A percentile compares a stretch with the other conserved stretches of the same genome.
These are phyloP conservation scores for Pichia sp. DNA, from an alignment of 1,139 yeast genomes.

Conservation along the genomic window DNA sequence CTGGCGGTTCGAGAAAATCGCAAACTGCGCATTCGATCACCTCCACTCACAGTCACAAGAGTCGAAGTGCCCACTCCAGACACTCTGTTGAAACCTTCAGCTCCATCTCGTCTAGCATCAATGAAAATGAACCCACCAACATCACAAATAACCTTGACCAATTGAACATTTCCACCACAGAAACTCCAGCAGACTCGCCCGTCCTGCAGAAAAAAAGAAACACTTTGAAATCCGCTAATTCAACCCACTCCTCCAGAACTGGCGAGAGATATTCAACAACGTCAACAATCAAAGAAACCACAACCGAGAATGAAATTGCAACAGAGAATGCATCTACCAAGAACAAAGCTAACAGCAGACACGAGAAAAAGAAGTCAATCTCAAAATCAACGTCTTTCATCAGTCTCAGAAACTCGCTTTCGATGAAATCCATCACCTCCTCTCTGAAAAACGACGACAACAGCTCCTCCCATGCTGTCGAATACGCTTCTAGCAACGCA, in stretches of 20 bases:
- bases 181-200: neutral
- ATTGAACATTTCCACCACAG: neutral
- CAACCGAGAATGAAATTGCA: neutral
- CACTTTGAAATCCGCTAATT: neutral
- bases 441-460: constrained; percentile 3
- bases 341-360: neutral
- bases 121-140: neutral
- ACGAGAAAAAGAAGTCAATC: constrained; percentile 7
- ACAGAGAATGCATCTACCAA: neutral
- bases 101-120: constrained; percentile 11
- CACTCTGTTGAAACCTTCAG: constrained; percentile 9
- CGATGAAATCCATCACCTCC: constrained; percentile 24
- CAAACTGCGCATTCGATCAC: neutral
- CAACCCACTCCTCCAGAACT: neutral
- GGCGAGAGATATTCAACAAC: neutral
- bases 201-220: neutral
- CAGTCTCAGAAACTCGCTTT: constrained; percentile 26
- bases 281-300: neutral
- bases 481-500: neutral
- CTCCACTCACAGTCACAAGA: neutral
- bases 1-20: neutral
- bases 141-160: constrained; percentile 7
- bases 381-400: constrained; percentile 20
- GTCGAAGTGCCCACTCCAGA: neutral
- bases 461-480: neutral